Evolutionary conservation across 2,329 filamentous ascomycete species (phyloP).

Genomic region (Blastomyces gilchristii): DNA sequence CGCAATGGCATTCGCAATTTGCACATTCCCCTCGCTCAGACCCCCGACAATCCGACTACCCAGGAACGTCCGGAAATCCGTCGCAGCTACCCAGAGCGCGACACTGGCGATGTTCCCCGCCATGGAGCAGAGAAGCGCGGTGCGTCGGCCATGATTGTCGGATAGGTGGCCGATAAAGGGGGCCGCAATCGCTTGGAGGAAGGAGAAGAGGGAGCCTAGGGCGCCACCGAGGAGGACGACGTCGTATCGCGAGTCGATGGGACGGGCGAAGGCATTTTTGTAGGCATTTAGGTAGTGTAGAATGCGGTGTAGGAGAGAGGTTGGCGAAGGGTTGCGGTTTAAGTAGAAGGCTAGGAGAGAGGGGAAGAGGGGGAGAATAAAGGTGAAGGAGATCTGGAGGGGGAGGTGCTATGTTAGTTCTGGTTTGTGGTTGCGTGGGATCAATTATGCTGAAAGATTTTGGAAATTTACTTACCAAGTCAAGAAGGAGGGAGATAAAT

Average conservation of each 20-base stretch:
- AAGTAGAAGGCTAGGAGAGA: slow-evolving; percentile 95
- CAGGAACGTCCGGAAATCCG: slow-evolving; percentile 91
- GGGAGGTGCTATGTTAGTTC: neutral
- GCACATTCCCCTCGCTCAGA: slow-evolving; percentile 91
- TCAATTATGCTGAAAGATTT: neutral
- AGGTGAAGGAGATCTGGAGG: slow-evolving; percentile 85
- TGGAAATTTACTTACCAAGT: slow-evolving; percentile 58
- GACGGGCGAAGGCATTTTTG: slow-evolving; percentile 82
- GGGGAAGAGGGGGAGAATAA: slow-evolving; percentile 92
- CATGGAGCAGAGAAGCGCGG: slow-evolving; percentile 85
- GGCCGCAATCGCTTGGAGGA: slow-evolving; percentile 85
- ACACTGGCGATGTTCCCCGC: slow-evolving; percentile 85
- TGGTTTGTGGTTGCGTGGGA: neutral
- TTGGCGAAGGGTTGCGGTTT: slow-evolving; percentile 55
- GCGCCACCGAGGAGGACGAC: slow-evolving; percentile 92
- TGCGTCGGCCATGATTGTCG: slow-evolving; percentile 77
- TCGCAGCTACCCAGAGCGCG: slow-evolving; percentile 83
- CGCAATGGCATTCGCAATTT: slow-evolving; percentile 90
- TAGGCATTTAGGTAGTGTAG: slow-evolving; percentile 81
- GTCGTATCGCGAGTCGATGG: slow-evolving; percentile 93
- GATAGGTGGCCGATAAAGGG: slow-evolving; percentile 83
- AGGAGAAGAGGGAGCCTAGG: slow-evolving; percentile 82
- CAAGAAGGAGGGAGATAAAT: slow-evolving; percentile 78
- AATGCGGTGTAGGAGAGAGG: slow-evolving; percentile 66
- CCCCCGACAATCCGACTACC: slow-evolving; percentile 88